Evolutionary conservation across 768 basidiomycete species (phyloP), one percentile per base, ranked within the genome.

Genomic region (Lentinula sp.): DNA sequence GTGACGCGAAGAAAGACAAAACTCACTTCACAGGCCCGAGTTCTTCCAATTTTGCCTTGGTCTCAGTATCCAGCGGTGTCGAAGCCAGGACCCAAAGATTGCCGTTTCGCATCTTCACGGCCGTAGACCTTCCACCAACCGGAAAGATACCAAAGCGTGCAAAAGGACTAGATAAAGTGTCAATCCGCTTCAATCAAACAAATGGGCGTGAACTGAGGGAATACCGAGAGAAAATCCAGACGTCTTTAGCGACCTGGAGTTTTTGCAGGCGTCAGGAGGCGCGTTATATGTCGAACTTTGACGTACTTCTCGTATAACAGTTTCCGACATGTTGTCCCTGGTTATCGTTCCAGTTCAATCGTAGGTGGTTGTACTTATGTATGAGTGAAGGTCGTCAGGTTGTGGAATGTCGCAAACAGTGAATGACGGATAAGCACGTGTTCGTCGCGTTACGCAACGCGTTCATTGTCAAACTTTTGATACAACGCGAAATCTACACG

Each of bases 61-160:
- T 93, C 32, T 84, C 84, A 2, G 75, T 73, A 43, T 83, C 81
- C 57, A 91, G 73, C 0, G 90, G 88, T 6, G 88, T 88, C 0
- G 91, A 93, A 0, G 90, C 92, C 23, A 93, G 76, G 10, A 94
- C 77, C 85, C 91, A 95, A 32, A 95, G 85, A 15, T 82, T 85
- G 41, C 88, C 86, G 53, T 81, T 79, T 45, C 73, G 73, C 32
- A 95, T 77, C 72, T 80, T 84, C 65, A 96, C 78, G 0, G 92
- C 94, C 0, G 93, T 95, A 8, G 91, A 87, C 46, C 94, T 77
- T 18, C 93, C 92, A 0, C 94, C 94, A 28, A 94, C 74, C 3
- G 91, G 90, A 16, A 92, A 66, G 23, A 91, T 6, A 9, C 85
- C 83, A 61, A 81, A 84, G 46, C 91, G 81, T 10, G 81, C 68